Evolutionary conservation across 148 eudicot genomes (phyloP).

Genomic region (Amaranthus palmeri): DNA sequence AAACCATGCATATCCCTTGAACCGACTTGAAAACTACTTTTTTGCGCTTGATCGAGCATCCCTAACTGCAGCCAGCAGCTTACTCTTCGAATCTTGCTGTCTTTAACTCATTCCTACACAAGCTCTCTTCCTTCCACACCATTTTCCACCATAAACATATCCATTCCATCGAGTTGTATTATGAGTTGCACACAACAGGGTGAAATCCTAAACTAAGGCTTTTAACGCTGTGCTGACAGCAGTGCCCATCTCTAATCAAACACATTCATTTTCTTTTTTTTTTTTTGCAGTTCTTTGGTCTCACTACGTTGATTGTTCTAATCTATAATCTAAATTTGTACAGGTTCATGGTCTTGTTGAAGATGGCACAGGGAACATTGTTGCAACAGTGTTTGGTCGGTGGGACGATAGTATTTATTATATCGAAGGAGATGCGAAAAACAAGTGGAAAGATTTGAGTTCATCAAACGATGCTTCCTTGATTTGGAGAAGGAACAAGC

Average conservation of each 20-base stretch:
- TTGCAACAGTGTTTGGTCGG: constrained; percentile 68
- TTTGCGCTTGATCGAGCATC: too few relatives aligned
- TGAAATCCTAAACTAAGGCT: not conserved
- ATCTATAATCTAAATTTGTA: constrained; percentile 5
- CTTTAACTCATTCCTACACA: too few relatives aligned
- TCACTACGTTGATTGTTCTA: not conserved
- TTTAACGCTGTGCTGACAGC: not conserved
- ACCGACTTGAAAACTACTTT: too few relatives aligned
- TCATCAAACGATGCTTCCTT: constrained; percentile 41
- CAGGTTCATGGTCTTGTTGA: constrained; percentile 85
- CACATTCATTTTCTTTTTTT: not conserved
- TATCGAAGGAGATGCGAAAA: constrained; percentile 47
- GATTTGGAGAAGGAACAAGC: constrained; percentile 69
- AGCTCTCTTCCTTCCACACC: too few relatives aligned
- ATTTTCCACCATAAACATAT: too few relatives aligned
- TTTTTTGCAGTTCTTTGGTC: not conserved
- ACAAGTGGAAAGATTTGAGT: constrained; percentile 45
- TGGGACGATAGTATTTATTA: constrained; percentile 78
- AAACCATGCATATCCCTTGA: too few relatives aligned
- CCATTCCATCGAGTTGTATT: too few relatives aligned
- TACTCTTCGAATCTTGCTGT: too few relatives aligned
- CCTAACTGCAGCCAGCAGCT: too few relatives aligned
- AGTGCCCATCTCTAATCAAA: not conserved
- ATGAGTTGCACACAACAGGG: too few relatives aligned
- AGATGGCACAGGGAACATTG: constrained; percentile 54